Evolutionary conservation across 2,329 filamentous ascomycete genomes (phyloP).

Genomic region (Fusarium sp.): DNA sequence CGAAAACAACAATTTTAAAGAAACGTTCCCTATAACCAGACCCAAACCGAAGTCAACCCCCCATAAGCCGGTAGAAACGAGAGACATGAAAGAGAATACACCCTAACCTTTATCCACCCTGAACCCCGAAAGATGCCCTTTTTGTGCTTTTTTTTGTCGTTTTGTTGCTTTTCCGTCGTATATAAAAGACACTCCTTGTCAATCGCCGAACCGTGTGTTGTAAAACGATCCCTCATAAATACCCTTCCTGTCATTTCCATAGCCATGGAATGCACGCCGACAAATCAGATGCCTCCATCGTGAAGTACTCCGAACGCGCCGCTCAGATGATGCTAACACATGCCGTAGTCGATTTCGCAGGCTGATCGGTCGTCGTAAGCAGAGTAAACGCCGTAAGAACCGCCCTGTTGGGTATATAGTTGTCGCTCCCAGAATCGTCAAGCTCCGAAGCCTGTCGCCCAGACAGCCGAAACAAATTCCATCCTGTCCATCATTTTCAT

Average conservation of each 20-base stretch:
- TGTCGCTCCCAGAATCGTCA: constrained; percentile 28
- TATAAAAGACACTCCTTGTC: constrained; percentile 36
- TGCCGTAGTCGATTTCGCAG: constrained; percentile 38
- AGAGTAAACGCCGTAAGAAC: constrained; percentile 41
- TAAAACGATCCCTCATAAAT: constrained; percentile 23
- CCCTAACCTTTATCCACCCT: constrained; percentile 27
- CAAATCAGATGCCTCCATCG: constrained; percentile 40
- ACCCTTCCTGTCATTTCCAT: constrained; percentile 24
- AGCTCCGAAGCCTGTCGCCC: constrained; percentile 29
- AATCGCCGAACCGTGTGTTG: constrained; percentile 26
- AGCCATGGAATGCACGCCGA: constrained; percentile 34
- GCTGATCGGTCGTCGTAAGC: constrained; percentile 31
- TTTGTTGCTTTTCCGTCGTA: constrained; percentile 31
- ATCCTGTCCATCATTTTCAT: constrained; percentile 31
- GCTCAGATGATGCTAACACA: constrained; percentile 37
- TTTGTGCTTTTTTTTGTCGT: constrained; percentile 26
- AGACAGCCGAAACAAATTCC: constrained; percentile 20
- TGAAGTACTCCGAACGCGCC: constrained; percentile 38
- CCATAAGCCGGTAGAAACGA: constrained; percentile 31
- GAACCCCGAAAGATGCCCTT: constrained; percentile 39
- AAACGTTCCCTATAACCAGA: constrained; percentile 33
- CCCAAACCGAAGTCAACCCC: constrained; percentile 32
- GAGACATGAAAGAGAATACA: constrained; percentile 33
- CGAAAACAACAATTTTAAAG: constrained; percentile 34
- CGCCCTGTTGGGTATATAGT: constrained; percentile 44